Base-by-base conservation (phyloP, 2,329 filamentous ascomycete genomes). In the Stachybotrys elegans region DNA sequence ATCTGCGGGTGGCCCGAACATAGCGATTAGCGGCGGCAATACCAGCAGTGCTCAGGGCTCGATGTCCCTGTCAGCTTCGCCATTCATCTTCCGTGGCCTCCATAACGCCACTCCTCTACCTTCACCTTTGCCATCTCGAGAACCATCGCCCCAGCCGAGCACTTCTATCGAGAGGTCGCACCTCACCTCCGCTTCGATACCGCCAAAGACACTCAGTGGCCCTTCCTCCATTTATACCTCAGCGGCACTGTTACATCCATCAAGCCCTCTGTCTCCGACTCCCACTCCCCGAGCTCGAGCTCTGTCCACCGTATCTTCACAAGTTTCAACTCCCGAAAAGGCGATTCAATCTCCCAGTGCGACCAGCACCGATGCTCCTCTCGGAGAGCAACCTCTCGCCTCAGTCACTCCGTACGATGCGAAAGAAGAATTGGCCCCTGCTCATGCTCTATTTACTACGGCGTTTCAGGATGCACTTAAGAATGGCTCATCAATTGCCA, bases 381-480 rank as follows among this genome's bases (percentile, higher is more conserved):
- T 14, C 14, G 25, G 25, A 14, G 8, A 9, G 25, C 25, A 29
- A 14, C 25, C 25, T 8, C 14, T 29, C 9, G 14, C 25, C 8
- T 14, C 25, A 29, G 25, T 29, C 25, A 29, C 25, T 14, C 22
- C 43, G 6, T 45, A 45, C 39, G 32, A 42, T 29, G 14, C 34
- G 13, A 3, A 13, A 19, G 39, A 42, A 20, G 43, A 45, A 22
- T 13, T 22, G n/a, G 38, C 20, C 11, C 43, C 31, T 23, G 19
- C 12, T 14, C 43, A 42, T 32, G 39, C 20, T 5, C 41, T 41
- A 32, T 45, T 45, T 19, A 42, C 22, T 19, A 16, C 17, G 7
- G 8, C 14, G 4, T 41, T 45, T 7, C 32, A 38, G 20, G 3
- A 20, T 4, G 22, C 21, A 4, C 22, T 45, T 12, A 21, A 14